Evolutionary conservation across 2,329 filamentous ascomycete genomes (phyloP).

Genomic region (Alternaria postmessia): DNA sequence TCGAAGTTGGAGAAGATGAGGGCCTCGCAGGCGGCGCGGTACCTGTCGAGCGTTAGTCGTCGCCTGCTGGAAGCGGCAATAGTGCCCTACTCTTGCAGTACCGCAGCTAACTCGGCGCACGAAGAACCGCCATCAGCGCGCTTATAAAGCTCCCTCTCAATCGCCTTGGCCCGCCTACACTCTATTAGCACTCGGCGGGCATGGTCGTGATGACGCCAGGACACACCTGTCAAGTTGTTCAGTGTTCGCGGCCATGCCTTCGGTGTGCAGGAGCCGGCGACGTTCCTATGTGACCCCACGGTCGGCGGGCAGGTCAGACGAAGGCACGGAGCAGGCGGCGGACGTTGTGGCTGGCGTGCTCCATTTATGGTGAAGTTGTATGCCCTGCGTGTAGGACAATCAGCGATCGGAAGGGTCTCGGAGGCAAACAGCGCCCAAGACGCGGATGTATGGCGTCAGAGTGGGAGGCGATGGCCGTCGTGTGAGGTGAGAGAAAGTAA

Average conservation of each 20-base stretch:
- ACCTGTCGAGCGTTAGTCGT: constrained; percentile 56
- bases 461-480: constrained; percentile 20
- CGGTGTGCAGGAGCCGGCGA: constrained; percentile 31
- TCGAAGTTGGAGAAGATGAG: constrained; percentile 77
- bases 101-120: constrained; percentile 59
- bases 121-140: constrained; percentile 60
- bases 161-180: constrained; percentile 54
- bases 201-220: not conserved
- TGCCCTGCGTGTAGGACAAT: constrained; percentile 47
- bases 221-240: constrained; percentile 63
- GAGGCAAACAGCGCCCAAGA: constrained; percentile 38
- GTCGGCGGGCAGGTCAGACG: constrained; percentile 66
- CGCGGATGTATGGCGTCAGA: constrained; percentile 26
- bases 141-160: constrained; percentile 60
- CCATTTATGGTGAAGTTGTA: constrained; percentile 62
- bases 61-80: constrained; percentile 3
- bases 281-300: constrained; percentile 58
- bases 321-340: constrained; percentile 59
- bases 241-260: constrained; percentile 56
- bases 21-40: constrained; percentile 75
- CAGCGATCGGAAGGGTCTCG: constrained; percentile 32
- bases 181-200: constrained; percentile 29
- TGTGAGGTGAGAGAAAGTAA: constrained; percentile 22
- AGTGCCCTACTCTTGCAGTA: constrained; percentile 47
- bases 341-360: constrained; percentile 60